phyloP scores from a whole-genome alignment of 305 asterid species.

The Fraxinus velutina region DNA sequence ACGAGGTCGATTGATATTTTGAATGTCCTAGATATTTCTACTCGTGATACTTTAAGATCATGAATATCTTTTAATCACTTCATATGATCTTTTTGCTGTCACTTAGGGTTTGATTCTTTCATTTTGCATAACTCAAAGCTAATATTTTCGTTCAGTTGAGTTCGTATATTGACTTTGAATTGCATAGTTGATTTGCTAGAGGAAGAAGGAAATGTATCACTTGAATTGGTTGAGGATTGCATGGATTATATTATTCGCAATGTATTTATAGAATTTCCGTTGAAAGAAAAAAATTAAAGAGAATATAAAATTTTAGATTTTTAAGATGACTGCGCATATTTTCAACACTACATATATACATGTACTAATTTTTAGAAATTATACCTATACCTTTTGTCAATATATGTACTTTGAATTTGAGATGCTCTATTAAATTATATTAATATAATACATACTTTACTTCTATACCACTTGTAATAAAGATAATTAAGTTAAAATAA shows the following conservation, averaged over 20 bases:
- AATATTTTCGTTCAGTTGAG: neutral
- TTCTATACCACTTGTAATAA: neutral
- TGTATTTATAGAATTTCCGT: neutral
- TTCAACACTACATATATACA: neutral
- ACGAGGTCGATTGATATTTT: neutral
- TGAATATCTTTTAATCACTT: neutral
- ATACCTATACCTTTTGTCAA: neutral
- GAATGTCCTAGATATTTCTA: neutral
- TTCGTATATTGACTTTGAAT: neutral
- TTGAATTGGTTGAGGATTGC: neutral
- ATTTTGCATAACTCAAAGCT: neutral
- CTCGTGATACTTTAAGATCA: neutral
- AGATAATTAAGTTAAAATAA: neutral
- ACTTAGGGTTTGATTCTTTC: neutral
- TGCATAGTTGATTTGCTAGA: neutral
- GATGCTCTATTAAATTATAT: neutral
- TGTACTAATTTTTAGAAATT: neutral
- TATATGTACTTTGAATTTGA: neutral
- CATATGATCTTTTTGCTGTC: neutral
- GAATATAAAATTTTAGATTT: neutral
- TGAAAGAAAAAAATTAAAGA: neutral
- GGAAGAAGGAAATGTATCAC: neutral
- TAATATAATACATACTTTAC: too few relatives aligned
- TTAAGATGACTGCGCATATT: neutral
- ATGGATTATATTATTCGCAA: neutral